Base-by-base conservation (phyloP, 768 basidiomycete species). In the Russula abietina region DNA sequence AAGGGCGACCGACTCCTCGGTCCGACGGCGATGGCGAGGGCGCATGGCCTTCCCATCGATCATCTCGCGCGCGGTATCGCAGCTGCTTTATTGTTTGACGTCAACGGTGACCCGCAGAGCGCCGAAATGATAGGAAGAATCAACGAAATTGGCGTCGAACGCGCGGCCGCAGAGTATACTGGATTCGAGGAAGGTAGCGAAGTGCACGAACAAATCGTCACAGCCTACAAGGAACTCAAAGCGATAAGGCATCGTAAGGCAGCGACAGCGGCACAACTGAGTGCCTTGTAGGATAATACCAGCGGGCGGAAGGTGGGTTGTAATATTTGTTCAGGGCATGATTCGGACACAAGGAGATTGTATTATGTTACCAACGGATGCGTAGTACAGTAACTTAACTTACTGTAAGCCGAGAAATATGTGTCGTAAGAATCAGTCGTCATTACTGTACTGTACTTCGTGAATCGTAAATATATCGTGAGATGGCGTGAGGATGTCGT, bases 1-100 rank as follows among this genome's bases (percentile, higher is more conserved):
- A 65, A 61, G 33, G 69, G 69, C 6, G 77, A 78, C 57, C 69
- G 77, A 8, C 69, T 78, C 17, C 68, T 78, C 0, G 76, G 76
- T 10, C 75, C 77, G 8, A 69, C 71, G 39, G 64, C 64, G 24
- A 74, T 77, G 73, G 76, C 75, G 59, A 64, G 65, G 43, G 72
- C 71, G 57, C 71, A 70, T 46, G 71, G 65, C 10, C 64, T 78
- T 1, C 69, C 71, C 2, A 67, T 72, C 55, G 71, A 68, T 22
- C 67, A 75, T 55, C 68, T 77, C 8, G 67, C 73, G 26, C 69
- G 67, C 28, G 75, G 74, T 14, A 72, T 77, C 36, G 77, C 76
- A 0, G 76, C 76, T 3, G 75, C 73, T 39, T 70, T 77, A 59
- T 57, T 71, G 53, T 75, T 70, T 52, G 71, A 73, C 58, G 54